Percentiles rank a stretch among this genome's conserved stretches.
Conservation (phyloP, 805 yeast species). For the Tetrapisispora phaffii region DNA sequence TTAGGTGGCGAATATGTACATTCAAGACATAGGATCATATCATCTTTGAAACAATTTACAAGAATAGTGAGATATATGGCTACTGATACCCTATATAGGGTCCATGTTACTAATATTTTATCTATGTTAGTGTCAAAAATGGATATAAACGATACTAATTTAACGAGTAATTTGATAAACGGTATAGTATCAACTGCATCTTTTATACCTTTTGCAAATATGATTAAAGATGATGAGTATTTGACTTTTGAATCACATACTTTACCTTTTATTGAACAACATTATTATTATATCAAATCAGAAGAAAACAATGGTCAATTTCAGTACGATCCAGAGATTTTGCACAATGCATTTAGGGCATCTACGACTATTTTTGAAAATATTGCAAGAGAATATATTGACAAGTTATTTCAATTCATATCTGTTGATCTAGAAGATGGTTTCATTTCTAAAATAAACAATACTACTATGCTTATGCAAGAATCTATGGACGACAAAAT, state of each 20-base stretch:
- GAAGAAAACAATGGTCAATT: constrained; percentile 24
- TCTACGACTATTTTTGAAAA: constrained; percentile 62
- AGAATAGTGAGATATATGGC: constrained; percentile 60
- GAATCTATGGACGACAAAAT: constrained; percentile 54
- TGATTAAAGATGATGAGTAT: constrained; percentile 34
- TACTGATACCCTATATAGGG: constrained; percentile 48
- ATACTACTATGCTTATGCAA: constrained; percentile 36
- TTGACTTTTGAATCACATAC: constrained; percentile 31
- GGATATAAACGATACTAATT: constrained; percentile 74
- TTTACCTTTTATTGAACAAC: constrained; percentile 51
- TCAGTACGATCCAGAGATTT: constrained; percentile 35
- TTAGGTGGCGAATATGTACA: constrained; percentile 50
- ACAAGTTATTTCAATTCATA: constrained; percentile 48
- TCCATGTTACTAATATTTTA: constrained; percentile 67
- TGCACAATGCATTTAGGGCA: constrained; percentile 47
- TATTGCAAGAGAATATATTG: constrained; percentile 46
- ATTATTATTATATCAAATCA: constrained; percentile 41
- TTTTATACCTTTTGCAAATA: constrained; percentile 60
- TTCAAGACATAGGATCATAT: constrained; percentile 68
- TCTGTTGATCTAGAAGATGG: constrained; percentile 38
- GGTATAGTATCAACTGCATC: constrained; percentile 59
- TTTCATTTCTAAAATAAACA: constrained; percentile 32
- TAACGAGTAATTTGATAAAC: constrained; percentile 58
- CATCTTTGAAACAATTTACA: constrained; percentile 57
- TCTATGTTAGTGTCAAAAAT: constrained; percentile 67